Conservation (phyloP, 108 stramenopile species). For the Skeletonema potamos region DNA sequence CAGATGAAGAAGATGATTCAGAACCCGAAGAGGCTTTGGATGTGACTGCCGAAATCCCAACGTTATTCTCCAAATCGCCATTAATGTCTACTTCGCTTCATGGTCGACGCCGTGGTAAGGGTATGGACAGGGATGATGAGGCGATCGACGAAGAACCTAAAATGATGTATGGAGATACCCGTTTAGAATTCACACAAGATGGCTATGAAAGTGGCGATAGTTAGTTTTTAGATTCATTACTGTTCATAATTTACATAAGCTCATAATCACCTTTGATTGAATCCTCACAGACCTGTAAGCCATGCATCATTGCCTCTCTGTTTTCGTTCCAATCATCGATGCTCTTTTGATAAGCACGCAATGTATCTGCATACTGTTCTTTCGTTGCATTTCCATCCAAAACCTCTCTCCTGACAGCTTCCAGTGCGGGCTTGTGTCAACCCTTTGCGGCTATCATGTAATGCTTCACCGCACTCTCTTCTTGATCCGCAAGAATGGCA, state of each 20-base stretch:
- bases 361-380: too few species aligned
- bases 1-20: slow-evolving; percentile 6
- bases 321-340: too few species aligned
- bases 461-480: too few species aligned
- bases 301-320: not conserved
- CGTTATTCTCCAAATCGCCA: slow-evolving; percentile 23
- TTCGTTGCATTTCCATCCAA: too few species aligned
- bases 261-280: not conserved
- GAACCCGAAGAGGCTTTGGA: slow-evolving; percentile 34
- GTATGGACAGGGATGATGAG: slow-evolving; percentile 8
- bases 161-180: slow-evolving; percentile 50
- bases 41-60: slow-evolving; percentile 43
- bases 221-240: not conserved
- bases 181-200: slow-evolving; percentile 38
- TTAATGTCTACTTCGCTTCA: slow-evolving; percentile 30
- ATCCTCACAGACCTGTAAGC: too few species aligned
- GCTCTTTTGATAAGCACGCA: too few species aligned
- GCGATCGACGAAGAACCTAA: slow-evolving; percentile 31
- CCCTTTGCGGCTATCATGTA: too few species aligned
- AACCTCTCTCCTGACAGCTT: too few species aligned
- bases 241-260: not conserved
- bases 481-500: too few species aligned
- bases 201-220: slow-evolving; percentile 13
- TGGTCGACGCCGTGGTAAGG: not conserved
- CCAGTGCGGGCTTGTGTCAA: too few species aligned